phyloP scores from a whole-genome alignment of 176 grass and related monocot species.

The Areca catechu region DNA sequence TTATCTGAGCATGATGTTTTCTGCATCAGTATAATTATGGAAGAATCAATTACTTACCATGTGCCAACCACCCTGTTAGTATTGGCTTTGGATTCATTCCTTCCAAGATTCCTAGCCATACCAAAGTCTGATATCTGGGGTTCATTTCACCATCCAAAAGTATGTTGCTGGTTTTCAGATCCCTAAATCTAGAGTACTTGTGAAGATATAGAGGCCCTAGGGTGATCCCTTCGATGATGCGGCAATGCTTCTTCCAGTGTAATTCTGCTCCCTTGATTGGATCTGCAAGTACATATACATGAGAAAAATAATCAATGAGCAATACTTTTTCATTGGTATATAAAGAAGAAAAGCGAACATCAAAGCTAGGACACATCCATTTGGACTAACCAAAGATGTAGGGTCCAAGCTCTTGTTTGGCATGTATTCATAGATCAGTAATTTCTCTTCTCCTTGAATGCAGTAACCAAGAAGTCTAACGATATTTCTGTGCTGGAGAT shows the following conservation, averaged over 20 bases:
- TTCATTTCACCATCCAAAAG: constrained; percentile 7
- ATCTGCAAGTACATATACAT: neutral
- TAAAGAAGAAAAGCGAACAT: too few relatives aligned
- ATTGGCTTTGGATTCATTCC: neutral
- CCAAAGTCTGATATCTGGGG: constrained; percentile 12
- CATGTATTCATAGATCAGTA: too few relatives aligned
- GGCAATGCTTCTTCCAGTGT: neutral
- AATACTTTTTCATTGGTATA: too few relatives aligned
- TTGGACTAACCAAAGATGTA: too few relatives aligned
- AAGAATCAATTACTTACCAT: neutral
- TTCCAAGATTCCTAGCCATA: neutral
- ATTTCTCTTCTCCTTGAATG: too few relatives aligned
- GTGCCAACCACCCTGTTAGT: constrained; percentile 5
- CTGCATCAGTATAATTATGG: too few relatives aligned
- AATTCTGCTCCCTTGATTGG: neutral
- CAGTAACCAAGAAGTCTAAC: too few relatives aligned
- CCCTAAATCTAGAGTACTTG: constrained; percentile 6
- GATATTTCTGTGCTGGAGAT: too few relatives aligned
- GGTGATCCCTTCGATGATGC: constrained; percentile 5
- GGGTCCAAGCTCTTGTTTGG: too few relatives aligned
- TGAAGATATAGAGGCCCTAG: constrained; percentile 11
- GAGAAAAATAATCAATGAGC: too few relatives aligned
- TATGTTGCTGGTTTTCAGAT: constrained; percentile 12
- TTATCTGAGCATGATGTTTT: too few relatives aligned
- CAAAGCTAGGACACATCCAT: too few relatives aligned